phyloP scores from a whole-genome alignment of 371 early-diverging fungal species.

The Mortierella sp. region DNA sequence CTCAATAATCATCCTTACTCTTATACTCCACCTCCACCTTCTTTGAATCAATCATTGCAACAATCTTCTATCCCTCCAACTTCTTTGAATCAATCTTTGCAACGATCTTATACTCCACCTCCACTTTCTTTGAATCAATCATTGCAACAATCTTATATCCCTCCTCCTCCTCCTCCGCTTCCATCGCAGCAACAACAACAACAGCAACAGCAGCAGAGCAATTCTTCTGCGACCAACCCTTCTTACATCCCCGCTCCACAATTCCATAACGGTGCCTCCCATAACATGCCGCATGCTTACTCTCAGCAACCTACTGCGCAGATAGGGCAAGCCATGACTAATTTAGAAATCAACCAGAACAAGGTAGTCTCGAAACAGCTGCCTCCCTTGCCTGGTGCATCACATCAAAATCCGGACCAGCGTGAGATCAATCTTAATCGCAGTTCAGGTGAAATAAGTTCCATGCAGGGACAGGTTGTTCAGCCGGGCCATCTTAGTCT shows the following conservation, averaged over 20 bases:
- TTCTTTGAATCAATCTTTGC: neutral
- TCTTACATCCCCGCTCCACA: neutral
- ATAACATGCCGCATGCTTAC: slow-evolving; percentile 1
- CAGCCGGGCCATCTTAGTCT: neutral
- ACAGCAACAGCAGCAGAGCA: no score
- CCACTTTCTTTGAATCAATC: neutral
- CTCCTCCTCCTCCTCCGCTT: neutral
- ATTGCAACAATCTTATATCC: neutral
- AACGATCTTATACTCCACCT: neutral
- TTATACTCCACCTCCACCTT: slow-evolving; percentile 16
- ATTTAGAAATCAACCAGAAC: slow-evolving; percentile 8
- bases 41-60: slow-evolving; percentile 5
- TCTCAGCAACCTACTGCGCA: slow-evolving; percentile 1
- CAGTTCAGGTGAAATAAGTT: neutral
- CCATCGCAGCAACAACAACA: no score
- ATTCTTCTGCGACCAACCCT: neutral
- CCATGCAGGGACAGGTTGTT: neutral
- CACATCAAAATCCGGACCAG: neutral
- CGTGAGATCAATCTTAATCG: neutral
- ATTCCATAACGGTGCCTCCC: neutral
- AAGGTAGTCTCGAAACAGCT: slow-evolving; percentile 12
- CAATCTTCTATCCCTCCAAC: neutral
- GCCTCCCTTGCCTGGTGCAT: slow-evolving; percentile 17
- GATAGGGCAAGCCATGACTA: neutral
- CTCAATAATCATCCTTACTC: neutral